Conservation (phyloP, 371 early-diverging fungal species). For the Mortierella sp. region DNA sequence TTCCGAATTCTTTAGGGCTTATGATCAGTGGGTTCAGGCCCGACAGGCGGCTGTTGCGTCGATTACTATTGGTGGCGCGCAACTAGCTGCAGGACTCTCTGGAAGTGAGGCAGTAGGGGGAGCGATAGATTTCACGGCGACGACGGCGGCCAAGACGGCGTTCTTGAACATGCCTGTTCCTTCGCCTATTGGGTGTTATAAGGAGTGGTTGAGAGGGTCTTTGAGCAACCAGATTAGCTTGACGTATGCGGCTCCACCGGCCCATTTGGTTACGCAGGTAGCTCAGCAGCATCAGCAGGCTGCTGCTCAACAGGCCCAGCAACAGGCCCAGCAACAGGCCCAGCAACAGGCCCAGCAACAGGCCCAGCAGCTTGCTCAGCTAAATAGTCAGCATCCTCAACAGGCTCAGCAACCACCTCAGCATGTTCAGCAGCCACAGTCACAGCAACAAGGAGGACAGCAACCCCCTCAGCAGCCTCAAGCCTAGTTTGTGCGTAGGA, state of each 20-base stretch:
- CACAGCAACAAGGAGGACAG: slow-evolving; percentile 11
- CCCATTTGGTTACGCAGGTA: slow-evolving; percentile 20
- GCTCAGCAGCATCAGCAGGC: slow-evolving; percentile 41
- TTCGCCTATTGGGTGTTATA: slow-evolving; percentile 66
- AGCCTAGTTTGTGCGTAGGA: not conserved
- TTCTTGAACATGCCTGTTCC: slow-evolving; percentile 64
- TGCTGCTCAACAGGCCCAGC: slow-evolving; percentile 28
- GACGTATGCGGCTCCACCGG: slow-evolving; percentile 21
- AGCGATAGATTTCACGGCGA: slow-evolving; percentile 46
- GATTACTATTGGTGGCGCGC: slow-evolving; percentile 17
- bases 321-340: slow-evolving; percentile 29
- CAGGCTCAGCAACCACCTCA: not conserved
- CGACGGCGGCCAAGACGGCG: slow-evolving; percentile 59
- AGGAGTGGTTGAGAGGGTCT: slow-evolving; percentile 73
- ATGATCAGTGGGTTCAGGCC: slow-evolving; percentile 44
- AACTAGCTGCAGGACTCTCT: not conserved
- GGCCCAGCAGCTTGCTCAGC: not conserved
- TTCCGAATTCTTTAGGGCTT: slow-evolving; percentile 71
- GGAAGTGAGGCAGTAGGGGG: not conserved
- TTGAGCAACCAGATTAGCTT: slow-evolving; percentile 70
- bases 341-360: slow-evolving; percentile 5
- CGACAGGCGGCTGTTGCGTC: slow-evolving; percentile 44
- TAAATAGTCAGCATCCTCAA: not conserved
- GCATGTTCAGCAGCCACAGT: slow-evolving; percentile 7
- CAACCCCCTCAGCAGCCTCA: not conserved